Percentiles rank a stretch among this genome's conserved stretches.
These are phyloP conservation scores for Populus trichocarpa DNA, from an alignment of 441 rosid genomes.

Conservation along the genomic window DNA sequence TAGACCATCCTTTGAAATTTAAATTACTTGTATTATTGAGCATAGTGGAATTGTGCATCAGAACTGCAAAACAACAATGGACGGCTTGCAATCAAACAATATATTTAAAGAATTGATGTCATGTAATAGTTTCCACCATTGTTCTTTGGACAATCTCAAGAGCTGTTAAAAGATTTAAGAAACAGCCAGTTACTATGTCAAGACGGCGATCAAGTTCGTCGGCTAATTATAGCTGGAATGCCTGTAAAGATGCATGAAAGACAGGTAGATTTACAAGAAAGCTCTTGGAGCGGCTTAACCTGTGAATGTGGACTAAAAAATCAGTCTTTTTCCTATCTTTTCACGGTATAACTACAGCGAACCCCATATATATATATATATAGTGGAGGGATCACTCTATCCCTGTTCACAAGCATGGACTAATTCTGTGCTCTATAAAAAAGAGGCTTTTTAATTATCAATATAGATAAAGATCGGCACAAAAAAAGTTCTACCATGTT, in stretches of 20 bases:
- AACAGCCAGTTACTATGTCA: not conserved
- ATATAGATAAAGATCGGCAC: not conserved
- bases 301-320: slow-evolving; percentile 3
- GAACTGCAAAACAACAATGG: not conserved
- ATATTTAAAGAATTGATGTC: not conserved
- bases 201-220: not conserved
- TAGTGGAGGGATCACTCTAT: slow-evolving; percentile 11
- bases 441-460: not conserved
- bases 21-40: not conserved
- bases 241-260: not conserved
- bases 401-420: not conserved
- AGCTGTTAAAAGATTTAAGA: not conserved
- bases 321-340: not conserved
- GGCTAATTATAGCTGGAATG: not conserved
- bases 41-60: not conserved
- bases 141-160: not conserved
- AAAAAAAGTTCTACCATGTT: not conserved
- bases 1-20: too few species aligned
- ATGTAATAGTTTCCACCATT: not conserved
- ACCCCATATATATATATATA: too few species aligned
- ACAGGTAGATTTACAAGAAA: too few species aligned
- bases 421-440: not conserved
- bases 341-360: not conserved
- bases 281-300: not conserved
- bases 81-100: not conserved